phyloP scores from a whole-genome alignment of 2,329 filamentous ascomycete genomes.

The Purpureocillium takamizusanense region DNA sequence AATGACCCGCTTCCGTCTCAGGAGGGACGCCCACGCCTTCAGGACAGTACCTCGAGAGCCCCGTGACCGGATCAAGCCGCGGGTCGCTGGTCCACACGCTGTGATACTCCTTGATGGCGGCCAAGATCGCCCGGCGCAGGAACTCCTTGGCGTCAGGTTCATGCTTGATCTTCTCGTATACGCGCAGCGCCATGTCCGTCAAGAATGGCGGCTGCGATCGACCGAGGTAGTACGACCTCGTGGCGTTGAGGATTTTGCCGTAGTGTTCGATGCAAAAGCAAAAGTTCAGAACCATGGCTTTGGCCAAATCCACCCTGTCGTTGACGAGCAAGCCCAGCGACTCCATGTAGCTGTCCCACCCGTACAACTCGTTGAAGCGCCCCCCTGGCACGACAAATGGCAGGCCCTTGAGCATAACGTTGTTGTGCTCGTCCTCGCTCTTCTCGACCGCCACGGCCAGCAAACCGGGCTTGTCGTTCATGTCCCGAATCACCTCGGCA shows the following conservation, averaged over 20 bases:
- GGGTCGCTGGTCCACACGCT: constrained; percentile 78
- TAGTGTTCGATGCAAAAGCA: constrained; percentile 98
- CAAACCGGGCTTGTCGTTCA: constrained; percentile 82
- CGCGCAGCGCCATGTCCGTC: constrained; percentile 91
- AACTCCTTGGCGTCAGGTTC: constrained; percentile 76
- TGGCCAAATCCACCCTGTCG: constrained; percentile 77
- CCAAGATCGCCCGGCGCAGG: constrained; percentile 67
- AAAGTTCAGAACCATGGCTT: constrained; percentile 93
- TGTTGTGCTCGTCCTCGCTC: constrained; percentile 47
- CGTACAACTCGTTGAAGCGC: constrained; percentile 95
- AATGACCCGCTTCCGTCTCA: constrained; percentile 83
- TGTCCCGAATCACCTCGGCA: constrained; percentile 67
- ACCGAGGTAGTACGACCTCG: constrained; percentile 87
- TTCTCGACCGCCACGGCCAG: constrained; percentile 86
- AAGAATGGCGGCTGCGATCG: constrained; percentile 94
- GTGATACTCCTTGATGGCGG: constrained; percentile 95
- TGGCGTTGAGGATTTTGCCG: constrained; percentile 96
- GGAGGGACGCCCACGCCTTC: constrained; percentile 80
- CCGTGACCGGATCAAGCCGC: constrained; percentile 66
- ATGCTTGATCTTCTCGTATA: constrained; percentile 88
- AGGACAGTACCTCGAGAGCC: constrained; percentile 77
- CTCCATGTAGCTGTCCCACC: constrained; percentile 99
- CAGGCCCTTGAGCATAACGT: constrained; percentile 65
- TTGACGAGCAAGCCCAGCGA: constrained; percentile 82
- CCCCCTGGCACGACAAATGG: constrained; percentile 97